Percentiles rank a stretch among this genome's conserved stretches.
phyloP scores from a whole-genome alignment of 2,329 filamentous ascomycete species.

The Calonectria leucothoes region DNA sequence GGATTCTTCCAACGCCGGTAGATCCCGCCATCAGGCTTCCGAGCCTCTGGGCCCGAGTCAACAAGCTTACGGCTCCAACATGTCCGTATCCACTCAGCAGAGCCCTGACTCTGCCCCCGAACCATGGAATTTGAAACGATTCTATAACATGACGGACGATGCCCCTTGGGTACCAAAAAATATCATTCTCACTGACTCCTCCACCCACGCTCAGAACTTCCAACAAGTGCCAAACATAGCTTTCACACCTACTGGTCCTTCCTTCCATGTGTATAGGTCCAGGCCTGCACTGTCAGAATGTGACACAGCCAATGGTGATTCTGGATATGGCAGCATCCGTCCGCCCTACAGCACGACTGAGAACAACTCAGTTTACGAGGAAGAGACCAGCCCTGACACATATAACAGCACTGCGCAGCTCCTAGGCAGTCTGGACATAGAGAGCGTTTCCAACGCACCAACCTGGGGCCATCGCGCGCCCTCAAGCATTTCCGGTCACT shows the following conservation, averaged over 20 bases:
- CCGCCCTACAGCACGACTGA: slow-evolving; percentile 58
- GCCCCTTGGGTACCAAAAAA: slow-evolving; percentile 57
- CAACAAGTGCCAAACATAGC: slow-evolving; percentile 27
- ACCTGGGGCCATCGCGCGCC: slow-evolving; percentile 27
- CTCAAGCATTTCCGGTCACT: slow-evolving; percentile 30
- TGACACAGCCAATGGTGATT: slow-evolving; percentile 55
- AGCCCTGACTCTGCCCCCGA: slow-evolving; percentile 25
- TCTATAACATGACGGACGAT: slow-evolving; percentile 51
- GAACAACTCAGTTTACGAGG: slow-evolving; percentile 57
- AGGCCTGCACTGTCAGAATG: slow-evolving; percentile 52
- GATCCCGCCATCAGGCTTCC: not conserved
- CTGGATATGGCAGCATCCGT: slow-evolving; percentile 58
- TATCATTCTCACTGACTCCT: slow-evolving; percentile 37
- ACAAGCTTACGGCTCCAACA: slow-evolving; percentile 7
- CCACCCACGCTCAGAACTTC: slow-evolving; percentile 41
- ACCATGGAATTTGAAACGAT: slow-evolving; percentile 45
- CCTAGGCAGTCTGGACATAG: slow-evolving; percentile 40
- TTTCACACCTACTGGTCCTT: slow-evolving; percentile 20
- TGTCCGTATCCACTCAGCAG: not conserved
- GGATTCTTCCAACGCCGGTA: slow-evolving; percentile 13
- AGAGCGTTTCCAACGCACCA: not conserved
- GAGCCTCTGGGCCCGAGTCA: slow-evolving; percentile 9
- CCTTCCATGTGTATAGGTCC: slow-evolving; percentile 41
- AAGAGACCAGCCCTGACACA: slow-evolving; percentile 54
- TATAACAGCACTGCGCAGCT: slow-evolving; percentile 51